Evolutionary conservation across 768 basidiomycete genomes (phyloP), one percentile per base, ranked within the genome.

Genomic region (Austroboletus festivus): DNA sequence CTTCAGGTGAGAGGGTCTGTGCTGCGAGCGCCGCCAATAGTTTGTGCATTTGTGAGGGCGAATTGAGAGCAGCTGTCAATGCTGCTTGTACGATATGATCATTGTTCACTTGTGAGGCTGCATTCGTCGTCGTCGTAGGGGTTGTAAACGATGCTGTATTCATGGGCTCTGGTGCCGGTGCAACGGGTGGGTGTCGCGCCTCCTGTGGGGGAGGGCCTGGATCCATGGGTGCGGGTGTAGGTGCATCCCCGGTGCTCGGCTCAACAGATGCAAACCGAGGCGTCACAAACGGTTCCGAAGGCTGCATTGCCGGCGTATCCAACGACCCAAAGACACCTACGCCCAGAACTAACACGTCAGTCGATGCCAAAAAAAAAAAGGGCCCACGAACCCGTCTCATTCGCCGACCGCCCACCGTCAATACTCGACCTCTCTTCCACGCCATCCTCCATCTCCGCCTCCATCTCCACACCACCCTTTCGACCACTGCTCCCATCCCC

Each of bases 31-130:
- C 71, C 0, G 71, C 67, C 16, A 84, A 67, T 8, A 86, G 67
- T 45, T 79, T 76, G 51, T 85, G 82, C 44, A 86, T 72, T 56
- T 85, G 81, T 1, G 63, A 57, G 0, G 82, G 81, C 0, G 78
- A 72, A 35, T 58, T 70, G 42, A 73, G 62, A 21, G 85, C 68
- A 48, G 78, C 77, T 39, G 78, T 72, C 30, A 84, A 67, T 8
- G 79, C 70, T 10, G 71, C 62, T 52, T 81, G 78, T 34, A 82
- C 68, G 16, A 75, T 71, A 7, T 68, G 64, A 48, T 79, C 73
- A 37, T 74, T 74, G 48, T 72, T 72, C 28, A 60, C 11, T 49
- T 49, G 57, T 12, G 46, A 49, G 7, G 51, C 38, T 12, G 50
- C 38, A 13, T 56, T 26, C 1, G 60, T 46, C 2, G 58, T 30